These are phyloP conservation scores for Fraxinus cuspidata DNA, from an alignment of 257 asterid species.

Conservation along the genomic window DNA sequence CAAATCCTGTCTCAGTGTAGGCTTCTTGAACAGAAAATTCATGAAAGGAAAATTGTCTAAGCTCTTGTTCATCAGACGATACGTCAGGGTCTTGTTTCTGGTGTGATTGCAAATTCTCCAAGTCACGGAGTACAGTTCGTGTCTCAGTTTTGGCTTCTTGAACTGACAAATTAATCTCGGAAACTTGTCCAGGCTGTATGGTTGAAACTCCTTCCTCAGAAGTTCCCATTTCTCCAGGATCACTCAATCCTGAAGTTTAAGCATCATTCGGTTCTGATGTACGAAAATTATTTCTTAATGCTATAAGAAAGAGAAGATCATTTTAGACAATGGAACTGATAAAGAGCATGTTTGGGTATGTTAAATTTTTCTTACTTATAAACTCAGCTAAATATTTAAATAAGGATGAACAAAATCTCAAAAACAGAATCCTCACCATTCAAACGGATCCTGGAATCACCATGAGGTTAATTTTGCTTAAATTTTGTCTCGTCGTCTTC, in stretches of 20 bases:
- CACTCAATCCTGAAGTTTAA: conserved; percentile 17
- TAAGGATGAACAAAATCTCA: conserved; percentile 13
- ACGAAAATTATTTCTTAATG: not conserved
- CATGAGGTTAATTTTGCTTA: conserved; percentile 75
- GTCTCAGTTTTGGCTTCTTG: no score
- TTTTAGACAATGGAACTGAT: not conserved
- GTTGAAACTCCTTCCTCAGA: conserved; percentile 18
- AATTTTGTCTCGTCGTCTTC: conserved; percentile 62
- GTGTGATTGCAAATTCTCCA: conserved; percentile 16
- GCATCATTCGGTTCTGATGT: conserved; percentile 25
- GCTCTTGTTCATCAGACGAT: conserved; percentile 27
- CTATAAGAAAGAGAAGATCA: not conserved
- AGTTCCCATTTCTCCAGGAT: conserved; percentile 21
- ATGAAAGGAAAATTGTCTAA: not conserved
- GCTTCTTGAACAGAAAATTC: conserved; percentile 6
- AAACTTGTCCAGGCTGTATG: conserved; percentile 5
- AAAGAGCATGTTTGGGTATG: not conserved
- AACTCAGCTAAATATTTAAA: not conserved
- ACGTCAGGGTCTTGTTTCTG: not conserved
- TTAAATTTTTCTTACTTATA: not conserved
- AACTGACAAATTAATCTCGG: no score
- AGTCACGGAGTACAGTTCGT: not conserved
- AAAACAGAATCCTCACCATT: conserved; percentile 42
- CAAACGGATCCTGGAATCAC: conserved; percentile 88
- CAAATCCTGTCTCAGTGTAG: not conserved